Evolutionary conservation across 139 green algal species (phyloP).

Genomic region (Axilococcus clingmanii): DNA sequence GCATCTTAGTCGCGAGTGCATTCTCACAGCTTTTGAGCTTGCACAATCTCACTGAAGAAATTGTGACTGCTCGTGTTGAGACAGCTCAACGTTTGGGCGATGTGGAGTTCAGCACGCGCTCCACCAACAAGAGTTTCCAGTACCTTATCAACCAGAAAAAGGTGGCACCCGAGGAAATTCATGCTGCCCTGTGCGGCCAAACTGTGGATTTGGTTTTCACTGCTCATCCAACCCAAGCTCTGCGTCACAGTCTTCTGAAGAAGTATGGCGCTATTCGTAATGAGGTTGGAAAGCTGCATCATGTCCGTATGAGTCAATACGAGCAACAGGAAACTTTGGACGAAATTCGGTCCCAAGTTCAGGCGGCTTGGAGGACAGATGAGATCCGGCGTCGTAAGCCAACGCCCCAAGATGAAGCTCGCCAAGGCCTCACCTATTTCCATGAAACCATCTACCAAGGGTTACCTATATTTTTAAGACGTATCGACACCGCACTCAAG

Average conservation of each 20-base stretch:
- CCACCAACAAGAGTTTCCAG: slow-evolving; percentile 76
- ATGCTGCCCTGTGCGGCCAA: slow-evolving; percentile 67
- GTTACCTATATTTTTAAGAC: slow-evolving; percentile 50
- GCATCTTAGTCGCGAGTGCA: slow-evolving; percentile 68
- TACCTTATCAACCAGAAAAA: slow-evolving; percentile 48
- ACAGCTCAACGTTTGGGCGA: slow-evolving; percentile 58
- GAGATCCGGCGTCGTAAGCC: slow-evolving; percentile 88
- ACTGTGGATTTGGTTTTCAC: slow-evolving; percentile 81
- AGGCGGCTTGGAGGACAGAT: slow-evolving; percentile 88
- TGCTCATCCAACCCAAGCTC: slow-evolving; percentile 76
- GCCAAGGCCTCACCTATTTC: slow-evolving; percentile 86
- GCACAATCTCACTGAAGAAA: slow-evolving; percentile 85
- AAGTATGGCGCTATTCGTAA: slow-evolving; percentile 63
- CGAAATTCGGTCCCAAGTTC: slow-evolving; percentile 55
- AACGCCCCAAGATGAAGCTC: slow-evolving; percentile 90
- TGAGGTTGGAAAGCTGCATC: slow-evolving; percentile 71
- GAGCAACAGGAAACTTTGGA: slow-evolving; percentile 71
- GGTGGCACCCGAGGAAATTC: slow-evolving; percentile 49
- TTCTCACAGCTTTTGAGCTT: slow-evolving; percentile 90
- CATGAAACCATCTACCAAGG: slow-evolving; percentile 80
- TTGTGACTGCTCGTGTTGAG: slow-evolving; percentile 58
- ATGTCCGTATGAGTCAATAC: slow-evolving; percentile 64
- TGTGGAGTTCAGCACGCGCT: slow-evolving; percentile 62
- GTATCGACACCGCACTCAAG: slow-evolving; percentile 80
- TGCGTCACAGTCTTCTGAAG: slow-evolving; percentile 68